A percentile compares a stretch with the other conserved stretches of the same genome.
phyloP scores from a whole-genome alignment of 225 moss, liverwort and hornwort genomes.

The Pseudoscleropodium purum region DNA sequence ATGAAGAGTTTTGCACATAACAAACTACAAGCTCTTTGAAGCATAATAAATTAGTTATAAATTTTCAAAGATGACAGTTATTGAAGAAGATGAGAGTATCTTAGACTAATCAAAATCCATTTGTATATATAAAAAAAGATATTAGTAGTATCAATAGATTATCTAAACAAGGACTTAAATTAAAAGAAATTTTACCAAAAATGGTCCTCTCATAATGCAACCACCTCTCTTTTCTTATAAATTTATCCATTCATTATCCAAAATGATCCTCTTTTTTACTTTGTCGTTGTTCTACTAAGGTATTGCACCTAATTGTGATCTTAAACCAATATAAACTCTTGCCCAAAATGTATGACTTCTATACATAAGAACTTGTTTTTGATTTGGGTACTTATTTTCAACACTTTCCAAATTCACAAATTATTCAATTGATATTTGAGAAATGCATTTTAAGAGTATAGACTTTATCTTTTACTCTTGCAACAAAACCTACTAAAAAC shows the following conservation, averaged over 20 bases:
- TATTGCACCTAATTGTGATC: not conserved
- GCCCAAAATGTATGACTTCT: not conserved
- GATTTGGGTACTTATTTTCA: not conserved
- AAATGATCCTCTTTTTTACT: not conserved
- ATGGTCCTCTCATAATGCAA: not conserved
- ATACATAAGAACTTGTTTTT: not conserved
- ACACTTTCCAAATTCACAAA: not conserved
- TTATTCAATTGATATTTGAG: not conserved
- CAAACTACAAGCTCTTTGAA: not conserved
- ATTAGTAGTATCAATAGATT: not conserved
- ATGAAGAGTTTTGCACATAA: not conserved
- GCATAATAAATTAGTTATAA: not conserved
- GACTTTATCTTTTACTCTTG: not conserved
- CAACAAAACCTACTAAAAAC: not conserved
- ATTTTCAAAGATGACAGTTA: not conserved
- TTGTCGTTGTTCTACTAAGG: not conserved
- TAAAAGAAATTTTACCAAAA: not conserved
- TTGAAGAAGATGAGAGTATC: not conserved
- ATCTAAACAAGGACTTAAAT: not conserved
- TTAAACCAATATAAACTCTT: not conserved
- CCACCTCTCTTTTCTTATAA: rapidly evolving
- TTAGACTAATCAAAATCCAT: not conserved
- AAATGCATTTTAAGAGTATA: not conserved
- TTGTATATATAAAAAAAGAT: too few species aligned
- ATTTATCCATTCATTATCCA: not conserved